Evolutionary conservation across 139 green algal species (phyloP), one percentile per base, ranked within the genome.

Genomic region (Chlorokybus atmophyticus): DNA sequence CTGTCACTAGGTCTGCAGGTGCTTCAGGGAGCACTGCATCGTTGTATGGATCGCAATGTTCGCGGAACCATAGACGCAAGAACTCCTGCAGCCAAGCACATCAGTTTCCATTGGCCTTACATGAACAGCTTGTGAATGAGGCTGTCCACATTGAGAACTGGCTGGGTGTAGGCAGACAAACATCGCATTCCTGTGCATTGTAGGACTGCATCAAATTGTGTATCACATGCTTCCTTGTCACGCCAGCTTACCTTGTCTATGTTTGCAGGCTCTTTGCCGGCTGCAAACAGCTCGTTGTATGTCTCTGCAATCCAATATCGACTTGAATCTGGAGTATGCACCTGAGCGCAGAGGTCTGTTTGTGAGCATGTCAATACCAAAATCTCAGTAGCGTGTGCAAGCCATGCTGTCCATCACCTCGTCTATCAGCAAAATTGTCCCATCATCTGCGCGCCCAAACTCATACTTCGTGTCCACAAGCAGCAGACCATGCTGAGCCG

Each of bases 181-280:
- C n/a, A n/a, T n/a, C n/a, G n/a, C n/a, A n/a, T n/a, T n/a, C n/a
- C n/a, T n/a, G n/a, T n/a, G n/a, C n/a, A n/a, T n/a, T n/a, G n/a
- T n/a, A n/a, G n/a, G n/a, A n/a, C n/a, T n/a, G n/a, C n/a, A n/a
- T n/a, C n/a, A n/a, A n/a, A n/a, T n/a, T n/a, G n/a, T n/a, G n/a
- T n/a, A n/a, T n/a, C n/a, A n/a, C n/a, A n/a, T n/a, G n/a, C n/a
- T n/a, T n/a, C n/a, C n/a, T n/a, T n/a, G n/a, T n/a, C n/a, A n/a
- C n/a, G n/a, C n/a, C n/a, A n/a, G n/a, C n/a, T n/a, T n/a, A 64
- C 62, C 77, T 98, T 98, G 77, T 98, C 91, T 14, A 98, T 93
- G 72, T 87, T 96, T 67, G 96, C 74, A 19, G 32, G 90, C 71
- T 97, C 89, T 62, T 83, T 56, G 0, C 80, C 82, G 0, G 64